Conservation (phyloP, 2,329 filamentous ascomycete species). For the Sporothrix phasma region DNA sequence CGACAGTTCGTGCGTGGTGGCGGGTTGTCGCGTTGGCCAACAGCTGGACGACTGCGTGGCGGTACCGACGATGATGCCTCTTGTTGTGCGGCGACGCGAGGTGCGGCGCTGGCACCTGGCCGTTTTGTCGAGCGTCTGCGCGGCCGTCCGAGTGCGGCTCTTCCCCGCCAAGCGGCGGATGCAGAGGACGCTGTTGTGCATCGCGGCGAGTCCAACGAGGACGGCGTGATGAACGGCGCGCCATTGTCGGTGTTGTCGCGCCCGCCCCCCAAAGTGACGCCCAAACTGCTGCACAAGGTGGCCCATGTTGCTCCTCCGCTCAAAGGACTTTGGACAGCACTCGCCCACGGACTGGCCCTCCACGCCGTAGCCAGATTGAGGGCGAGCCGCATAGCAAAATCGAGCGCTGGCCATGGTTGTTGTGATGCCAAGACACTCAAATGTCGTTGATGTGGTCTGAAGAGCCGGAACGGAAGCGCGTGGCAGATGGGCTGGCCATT, state of each 20-base stretch:
- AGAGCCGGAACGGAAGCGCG: no score
- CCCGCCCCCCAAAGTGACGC: no score
- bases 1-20: neutral
- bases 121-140: neutral
- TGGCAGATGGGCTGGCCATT: no score
- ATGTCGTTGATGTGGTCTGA: no score
- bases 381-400: no score
- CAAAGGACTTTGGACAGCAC: no score
- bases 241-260: neutral
- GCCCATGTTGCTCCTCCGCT: constrained; percentile 17
- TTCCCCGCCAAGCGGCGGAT: neutral
- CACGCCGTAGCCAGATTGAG: constrained; percentile 19
- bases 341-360: no score
- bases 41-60: neutral
- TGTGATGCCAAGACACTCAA: no score
- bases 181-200: neutral
- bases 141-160: neutral
- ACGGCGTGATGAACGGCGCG: neutral
- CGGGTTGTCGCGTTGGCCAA: neutral
- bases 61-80: neutral
- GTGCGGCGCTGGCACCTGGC: neutral
- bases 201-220: neutral
- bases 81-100: neutral
- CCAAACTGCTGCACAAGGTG: constrained; percentile 16
- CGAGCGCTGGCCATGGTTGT: no score